These are phyloP conservation scores for Mycena galopus DNA, from an alignment of 768 basidiomycete genomes.

Conservation along the genomic window DNA sequence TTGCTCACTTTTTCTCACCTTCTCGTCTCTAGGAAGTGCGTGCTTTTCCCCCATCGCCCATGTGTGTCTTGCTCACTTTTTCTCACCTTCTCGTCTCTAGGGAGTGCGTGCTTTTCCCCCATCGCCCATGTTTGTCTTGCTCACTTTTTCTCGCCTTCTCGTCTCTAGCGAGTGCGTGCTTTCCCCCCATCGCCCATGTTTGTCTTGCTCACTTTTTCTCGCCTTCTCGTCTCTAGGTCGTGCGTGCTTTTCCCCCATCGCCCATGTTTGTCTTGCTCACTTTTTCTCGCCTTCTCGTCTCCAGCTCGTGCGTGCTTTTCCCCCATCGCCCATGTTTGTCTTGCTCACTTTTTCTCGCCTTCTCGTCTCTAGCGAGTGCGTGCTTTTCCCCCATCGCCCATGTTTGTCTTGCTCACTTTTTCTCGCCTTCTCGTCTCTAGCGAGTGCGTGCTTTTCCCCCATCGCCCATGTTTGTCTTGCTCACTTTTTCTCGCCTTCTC, in stretches of 20 bases:
- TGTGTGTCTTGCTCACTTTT: background rate
- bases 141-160: constrained; percentile 1
- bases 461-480: no score
- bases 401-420: background rate
- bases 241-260: background rate
- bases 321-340: background rate
- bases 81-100: background rate
- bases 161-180: background rate
- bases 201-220: background rate
- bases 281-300: background rate
- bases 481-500: no score
- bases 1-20: background rate
- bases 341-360: constrained; percentile 2
- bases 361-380: background rate
- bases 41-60: background rate
- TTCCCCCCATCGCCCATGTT: background rate
- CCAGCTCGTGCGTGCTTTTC: background rate
- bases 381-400: background rate
- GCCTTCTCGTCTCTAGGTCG: background rate
- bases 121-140: background rate
- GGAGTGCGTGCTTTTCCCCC: background rate
- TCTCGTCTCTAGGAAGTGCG: background rate
- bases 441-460: no score
- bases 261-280: background rate
- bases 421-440: background rate